A percentile compares a stretch with the other conserved stretches of the same genome.
Conservation (phyloP, 1,284 basidiomycete genomes). For the Pisolithus thermaeus region DNA sequence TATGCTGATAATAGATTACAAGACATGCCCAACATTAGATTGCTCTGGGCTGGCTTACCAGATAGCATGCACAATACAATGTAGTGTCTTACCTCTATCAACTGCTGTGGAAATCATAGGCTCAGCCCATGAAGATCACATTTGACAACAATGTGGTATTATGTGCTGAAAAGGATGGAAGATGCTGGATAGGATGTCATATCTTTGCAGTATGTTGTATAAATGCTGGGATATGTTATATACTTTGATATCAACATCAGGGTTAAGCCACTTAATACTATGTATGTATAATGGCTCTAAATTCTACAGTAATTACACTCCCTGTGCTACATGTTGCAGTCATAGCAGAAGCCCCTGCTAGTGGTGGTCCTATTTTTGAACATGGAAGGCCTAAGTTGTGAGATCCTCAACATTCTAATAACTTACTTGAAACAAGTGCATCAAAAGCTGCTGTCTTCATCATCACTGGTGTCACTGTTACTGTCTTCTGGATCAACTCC, state of each 20-base stretch:
- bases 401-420: not conserved
- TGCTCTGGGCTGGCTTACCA: not conserved
- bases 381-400: not conserved
- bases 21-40: not conserved
- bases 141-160: not conserved
- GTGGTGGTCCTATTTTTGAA: not conserved
- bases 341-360: not conserved
- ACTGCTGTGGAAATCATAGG: not conserved
- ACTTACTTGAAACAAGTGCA: not conserved
- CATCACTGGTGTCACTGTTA: not conserved
- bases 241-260: not conserved
- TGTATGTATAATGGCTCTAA: not conserved
- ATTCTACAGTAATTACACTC: not conserved
- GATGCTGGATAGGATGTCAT: not conserved
- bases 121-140: not conserved
- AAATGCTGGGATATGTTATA: not conserved
- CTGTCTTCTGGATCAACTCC: not conserved
- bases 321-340: not conserved
- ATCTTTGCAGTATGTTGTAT: not conserved
- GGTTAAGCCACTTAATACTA: not conserved
- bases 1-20: not conserved
- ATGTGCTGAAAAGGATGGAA: not conserved
- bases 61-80: not conserved
- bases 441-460: not conserved
- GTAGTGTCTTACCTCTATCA: not conserved